A percentile compares a stretch with the other conserved stretches of the same genome.
phyloP scores from a whole-genome alignment of 495 filamentous ascomycete genomes.

The Hyaloscypha variabilis region DNA sequence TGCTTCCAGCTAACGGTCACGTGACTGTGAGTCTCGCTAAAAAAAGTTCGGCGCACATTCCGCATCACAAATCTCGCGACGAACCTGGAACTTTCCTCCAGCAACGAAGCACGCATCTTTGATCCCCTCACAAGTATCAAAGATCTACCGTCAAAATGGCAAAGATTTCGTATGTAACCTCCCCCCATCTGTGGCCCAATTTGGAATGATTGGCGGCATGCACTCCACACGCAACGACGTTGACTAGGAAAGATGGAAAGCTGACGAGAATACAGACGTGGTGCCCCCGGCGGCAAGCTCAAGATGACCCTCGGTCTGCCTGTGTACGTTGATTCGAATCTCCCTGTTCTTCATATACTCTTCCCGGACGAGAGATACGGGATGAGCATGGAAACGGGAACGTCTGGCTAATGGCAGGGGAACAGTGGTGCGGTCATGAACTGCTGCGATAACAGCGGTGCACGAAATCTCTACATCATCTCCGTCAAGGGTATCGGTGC shows the following conservation, averaged over 20 bases:
- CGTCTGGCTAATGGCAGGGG: slow-evolving; percentile 7
- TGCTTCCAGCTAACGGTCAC: slow-evolving; percentile 1
- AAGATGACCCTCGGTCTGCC: slow-evolving; percentile 99
- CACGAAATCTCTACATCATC: slow-evolving; percentile 99
- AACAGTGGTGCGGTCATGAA: slow-evolving; percentile 92
- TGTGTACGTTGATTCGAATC: slow-evolving; percentile 70
- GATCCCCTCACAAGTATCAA: slow-evolving; percentile 21
- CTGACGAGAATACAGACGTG: slow-evolving; percentile 57
- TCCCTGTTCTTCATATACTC: neutral
- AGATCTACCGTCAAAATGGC: slow-evolving; percentile 31
- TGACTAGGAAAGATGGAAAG: neutral
- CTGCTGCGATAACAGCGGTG: slow-evolving; percentile 98
- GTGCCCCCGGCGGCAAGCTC: slow-evolving; percentile 98
- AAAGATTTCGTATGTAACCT: slow-evolving; percentile 35
- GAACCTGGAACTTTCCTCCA: slow-evolving; percentile 15
- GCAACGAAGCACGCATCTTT: slow-evolving; percentile 27
- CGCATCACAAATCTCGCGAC: neutral
- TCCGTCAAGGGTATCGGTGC: slow-evolving; percentile 99
- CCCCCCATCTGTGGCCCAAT: neutral
- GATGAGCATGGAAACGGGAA: neutral
- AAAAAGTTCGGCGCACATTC: slow-evolving; percentile 13
- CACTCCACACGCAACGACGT: neutral
- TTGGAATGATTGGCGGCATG: neutral
- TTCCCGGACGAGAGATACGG: neutral
- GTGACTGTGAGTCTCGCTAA: slow-evolving; percentile 5